Evolutionary conservation across 768 basidiomycete genomes (phyloP).

Genomic region (Terana coerulea): DNA sequence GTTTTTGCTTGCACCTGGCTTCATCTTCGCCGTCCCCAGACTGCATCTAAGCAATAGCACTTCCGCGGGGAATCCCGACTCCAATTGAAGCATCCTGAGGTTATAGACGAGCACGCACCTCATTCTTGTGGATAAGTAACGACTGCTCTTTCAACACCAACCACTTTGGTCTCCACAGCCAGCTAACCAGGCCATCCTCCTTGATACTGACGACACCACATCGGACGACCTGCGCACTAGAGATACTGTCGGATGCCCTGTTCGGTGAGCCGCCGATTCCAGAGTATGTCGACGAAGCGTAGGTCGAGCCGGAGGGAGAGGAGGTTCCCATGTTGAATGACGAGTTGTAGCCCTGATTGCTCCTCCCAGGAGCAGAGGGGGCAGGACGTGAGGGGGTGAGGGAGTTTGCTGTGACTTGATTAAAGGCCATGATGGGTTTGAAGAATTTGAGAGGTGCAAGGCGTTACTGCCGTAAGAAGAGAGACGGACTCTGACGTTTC

Average conservation of each 20-base stretch:
- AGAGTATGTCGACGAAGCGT: constrained; percentile 58
- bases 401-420: constrained; percentile 49
- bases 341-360: constrained; percentile 48
- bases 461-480: neutral
- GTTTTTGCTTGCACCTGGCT: too few species aligned
- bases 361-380: constrained; percentile 61
- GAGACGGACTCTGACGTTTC: constrained; percentile 1
- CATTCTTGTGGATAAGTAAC: constrained; percentile 84
- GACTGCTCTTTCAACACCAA: constrained; percentile 78
- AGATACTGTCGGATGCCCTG: constrained; percentile 36
- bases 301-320: constrained; percentile 55
- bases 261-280: constrained; percentile 82
- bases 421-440: constrained; percentile 40
- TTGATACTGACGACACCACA: constrained; percentile 81
- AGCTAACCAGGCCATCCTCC: constrained; percentile 90
- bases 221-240: constrained; percentile 50
- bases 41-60: too few species aligned
- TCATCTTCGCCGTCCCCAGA: too few species aligned
- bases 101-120: constrained; percentile 59
- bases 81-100: too few species aligned
- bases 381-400: constrained; percentile 78
- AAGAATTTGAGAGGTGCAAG: neutral
- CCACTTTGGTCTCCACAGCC: constrained; percentile 91
- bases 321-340: constrained; percentile 48
- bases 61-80: too few species aligned